Evolutionary conservation across 768 basidiomycete species (phyloP).

Genomic region (Russula sp.): DNA sequence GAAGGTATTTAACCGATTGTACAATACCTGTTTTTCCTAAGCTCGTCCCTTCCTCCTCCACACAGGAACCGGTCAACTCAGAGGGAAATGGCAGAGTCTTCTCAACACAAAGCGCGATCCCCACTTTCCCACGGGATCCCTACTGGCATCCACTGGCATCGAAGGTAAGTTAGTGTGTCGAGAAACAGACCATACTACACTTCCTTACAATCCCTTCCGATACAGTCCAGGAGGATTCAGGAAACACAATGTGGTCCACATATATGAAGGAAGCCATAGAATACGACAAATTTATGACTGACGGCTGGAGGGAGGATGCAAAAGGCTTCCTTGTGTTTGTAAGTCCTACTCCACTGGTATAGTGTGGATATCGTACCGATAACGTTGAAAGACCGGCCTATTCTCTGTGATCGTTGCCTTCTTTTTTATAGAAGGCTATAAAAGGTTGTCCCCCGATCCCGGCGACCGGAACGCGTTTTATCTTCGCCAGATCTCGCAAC

Average conservation of each 20-base stretch:
- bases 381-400: slow-evolving; percentile 27
- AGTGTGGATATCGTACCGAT: not conserved
- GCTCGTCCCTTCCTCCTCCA: not conserved
- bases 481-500: slow-evolving; percentile 22
- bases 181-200: not conserved
- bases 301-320: slow-evolving; percentile 27
- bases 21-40: not conserved
- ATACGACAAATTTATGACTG: slow-evolving; percentile 16
- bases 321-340: slow-evolving; percentile 27
- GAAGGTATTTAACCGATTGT: not conserved
- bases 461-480: not conserved
- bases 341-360: not conserved
- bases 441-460: slow-evolving; percentile 24
- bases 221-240: slow-evolving; percentile 1
- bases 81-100: slow-evolving; percentile 2
- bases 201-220: slow-evolving; percentile 7
- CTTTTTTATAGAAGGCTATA: slow-evolving; percentile 30
- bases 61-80: not conserved
- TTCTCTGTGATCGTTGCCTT: slow-evolving; percentile 30
- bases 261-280: slow-evolving; percentile 22
- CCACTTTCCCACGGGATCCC: not conserved
- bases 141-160: too few relatives aligned
- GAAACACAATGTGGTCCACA: slow-evolving; percentile 21
- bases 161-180: slow-evolving; percentile 12
- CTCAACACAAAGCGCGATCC: not conserved